Base-by-base conservation (phyloP, 1,284 basidiomycete species). In the Sporisorium exsertum region DNA sequence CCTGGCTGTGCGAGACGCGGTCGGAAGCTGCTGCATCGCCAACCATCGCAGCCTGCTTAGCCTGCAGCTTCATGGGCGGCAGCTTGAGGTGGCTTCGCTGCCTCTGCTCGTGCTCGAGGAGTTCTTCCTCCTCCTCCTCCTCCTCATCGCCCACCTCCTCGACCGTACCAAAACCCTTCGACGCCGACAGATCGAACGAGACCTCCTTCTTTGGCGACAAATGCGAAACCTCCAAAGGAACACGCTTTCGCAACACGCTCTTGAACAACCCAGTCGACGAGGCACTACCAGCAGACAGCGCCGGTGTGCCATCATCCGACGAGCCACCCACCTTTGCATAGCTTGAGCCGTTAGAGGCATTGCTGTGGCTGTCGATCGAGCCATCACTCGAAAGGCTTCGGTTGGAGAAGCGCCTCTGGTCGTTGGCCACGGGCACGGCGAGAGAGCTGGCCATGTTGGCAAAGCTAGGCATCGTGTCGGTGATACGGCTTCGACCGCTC, bases 311-410 rank as follows among this genome's bases (percentile, higher is more conserved):
- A 10, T 69, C 65, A 29, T 74, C 72, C 5, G 56, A 64, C 33
- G 72, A 65, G 8, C 72, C 72, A 12, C 50, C 62, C 12, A 74
- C 72, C 43, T 74, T 74, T 46, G 58, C 58, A 20, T 46, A 69
- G 66, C 66, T 74, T 0, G 72, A 74, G 20, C 55, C 54, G 45
- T 64, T 68, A 24, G 71, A 73, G 8, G 65, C 59, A 29, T 69
- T 74, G 66, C 72, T 74, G 59, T 74, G 72, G 51, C 58, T 68
- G 50, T 73, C 71, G 27, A 64, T 22, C 37, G 72, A 74, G 50
- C 62, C 66, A 15, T 74, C 72, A 33, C 65, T 74, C 24, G 72
- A 74, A 22, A 65, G 49, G 40, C 72, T 74, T 52, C 72, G 65
- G 33, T 54, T 69, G 6, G 72, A 69, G 33, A 62, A 37, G 2